These are phyloP conservation scores for Euphorbia schlechtendalii DNA, from an alignment of 441 rosid species.

Conservation along the genomic window DNA sequence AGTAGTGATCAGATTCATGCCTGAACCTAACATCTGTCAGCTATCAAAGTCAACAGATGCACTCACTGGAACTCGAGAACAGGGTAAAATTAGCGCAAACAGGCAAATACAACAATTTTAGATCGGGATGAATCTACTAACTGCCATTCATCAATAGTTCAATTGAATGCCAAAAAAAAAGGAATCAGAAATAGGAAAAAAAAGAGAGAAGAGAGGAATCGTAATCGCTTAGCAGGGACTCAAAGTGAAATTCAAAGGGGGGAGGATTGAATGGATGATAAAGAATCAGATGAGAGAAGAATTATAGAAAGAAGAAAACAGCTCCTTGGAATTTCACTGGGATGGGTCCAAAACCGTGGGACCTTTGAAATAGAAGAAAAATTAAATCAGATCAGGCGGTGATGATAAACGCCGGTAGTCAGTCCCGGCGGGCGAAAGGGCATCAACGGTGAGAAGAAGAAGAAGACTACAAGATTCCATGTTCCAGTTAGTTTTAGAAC, in stretches of 20 bases:
- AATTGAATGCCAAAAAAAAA: background rate
- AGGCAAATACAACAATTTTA: constrained; percentile 14
- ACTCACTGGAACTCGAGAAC: background rate
- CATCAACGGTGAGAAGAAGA: constrained; percentile 17
- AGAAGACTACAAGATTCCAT: constrained; percentile 6
- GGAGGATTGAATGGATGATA: constrained; percentile 16
- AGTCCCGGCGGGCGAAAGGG: constrained; percentile 21
- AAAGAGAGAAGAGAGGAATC: constrained; percentile 18
- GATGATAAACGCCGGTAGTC: constrained; percentile 15
- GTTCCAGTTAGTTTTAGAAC: background rate
- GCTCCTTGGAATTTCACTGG: constrained; percentile 5
- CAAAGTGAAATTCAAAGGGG: constrained; percentile 14
- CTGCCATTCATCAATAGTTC: constrained; percentile 1
- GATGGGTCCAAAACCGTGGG: constrained; percentile 17
- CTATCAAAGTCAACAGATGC: background rate
- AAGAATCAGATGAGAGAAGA: constrained; percentile 17
- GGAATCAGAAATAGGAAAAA: background rate
- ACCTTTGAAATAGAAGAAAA: constrained; percentile 1
- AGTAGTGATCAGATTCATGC: constrained; percentile 47
- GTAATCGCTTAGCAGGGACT: constrained; percentile 32
- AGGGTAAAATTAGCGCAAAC: too few relatives aligned
- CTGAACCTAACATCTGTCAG: constrained; percentile 35
- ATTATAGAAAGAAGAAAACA: background rate
- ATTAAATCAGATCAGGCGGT: constrained; percentile 19
- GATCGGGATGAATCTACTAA: constrained; percentile 22